Percentiles rank a stretch among this genome's conserved stretches.
Conservation (phyloP, 495 filamentous ascomycete genomes). For the Aspergillus funiculosus region DNA sequence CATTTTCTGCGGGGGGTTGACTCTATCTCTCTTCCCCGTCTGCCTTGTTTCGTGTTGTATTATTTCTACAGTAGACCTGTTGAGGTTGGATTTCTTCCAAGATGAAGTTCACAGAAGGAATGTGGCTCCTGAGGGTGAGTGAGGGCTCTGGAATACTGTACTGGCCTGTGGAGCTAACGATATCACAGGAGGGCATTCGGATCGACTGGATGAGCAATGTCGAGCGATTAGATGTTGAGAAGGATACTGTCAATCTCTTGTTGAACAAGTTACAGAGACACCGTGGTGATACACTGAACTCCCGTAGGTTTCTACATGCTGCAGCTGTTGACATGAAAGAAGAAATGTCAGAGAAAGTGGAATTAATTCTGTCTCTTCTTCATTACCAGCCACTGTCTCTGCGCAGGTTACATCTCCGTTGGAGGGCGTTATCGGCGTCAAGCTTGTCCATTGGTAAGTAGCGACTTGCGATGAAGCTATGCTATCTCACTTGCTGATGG, state of each 20-base stretch:
- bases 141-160: neutral
- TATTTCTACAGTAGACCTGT: too few relatives aligned
- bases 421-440: constrained; percentile 57
- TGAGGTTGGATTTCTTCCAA: constrained; percentile 10
- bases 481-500: neutral
- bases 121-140: constrained; percentile 38
- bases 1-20: too few relatives aligned
- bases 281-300: constrained; percentile 55
- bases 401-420: constrained; percentile 45
- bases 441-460: constrained; percentile 60
- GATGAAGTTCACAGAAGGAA: constrained; percentile 45
- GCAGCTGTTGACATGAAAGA: too few relatives aligned
- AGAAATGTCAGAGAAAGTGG: neutral
- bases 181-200: constrained; percentile 30
- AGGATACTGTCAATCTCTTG: constrained; percentile 33
- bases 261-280: constrained; percentile 40
- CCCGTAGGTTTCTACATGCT: constrained; percentile 36
- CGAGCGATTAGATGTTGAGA: constrained; percentile 33
- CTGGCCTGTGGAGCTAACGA: constrained; percentile 13
- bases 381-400: constrained; percentile 23
- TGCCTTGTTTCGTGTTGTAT: too few relatives aligned
- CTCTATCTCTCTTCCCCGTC: neutral
- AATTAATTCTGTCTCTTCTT: neutral
- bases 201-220: constrained; percentile 48
- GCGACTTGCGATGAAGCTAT: constrained; percentile 19